phyloP scores from a whole-genome alignment of 2,329 filamentous ascomycete genomes.

The Penicillium sp. region DNA sequence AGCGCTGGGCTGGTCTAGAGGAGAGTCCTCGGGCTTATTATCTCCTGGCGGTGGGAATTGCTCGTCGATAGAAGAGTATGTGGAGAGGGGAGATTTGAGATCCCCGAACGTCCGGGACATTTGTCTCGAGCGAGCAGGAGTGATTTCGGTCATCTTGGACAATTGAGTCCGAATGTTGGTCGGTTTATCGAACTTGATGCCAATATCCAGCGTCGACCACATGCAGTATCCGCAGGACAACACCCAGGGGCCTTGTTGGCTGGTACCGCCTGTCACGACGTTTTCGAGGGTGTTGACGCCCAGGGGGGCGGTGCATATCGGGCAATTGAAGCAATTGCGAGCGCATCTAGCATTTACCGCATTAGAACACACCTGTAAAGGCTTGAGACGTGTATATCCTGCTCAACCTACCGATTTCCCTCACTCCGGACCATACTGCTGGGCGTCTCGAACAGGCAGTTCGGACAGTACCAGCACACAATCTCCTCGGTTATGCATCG shows the following conservation, averaged over 20 bases:
- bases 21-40: too few relatives aligned
- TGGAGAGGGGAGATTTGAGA: slow-evolving; percentile 33
- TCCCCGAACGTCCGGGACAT: slow-evolving; percentile 33
- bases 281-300: slow-evolving; percentile 63
- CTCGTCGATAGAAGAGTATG: slow-evolving; percentile 30
- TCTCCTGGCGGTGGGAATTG: too few relatives aligned
- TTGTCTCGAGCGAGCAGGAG: slow-evolving; percentile 27
- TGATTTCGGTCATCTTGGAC: slow-evolving; percentile 53
- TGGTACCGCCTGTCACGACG: slow-evolving; percentile 34
- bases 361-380: slow-evolving; percentile 7
- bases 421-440: slow-evolving; percentile 87
- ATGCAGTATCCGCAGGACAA: slow-evolving; percentile 83
- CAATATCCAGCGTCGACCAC: slow-evolving; percentile 84
- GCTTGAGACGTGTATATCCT: too few relatives aligned
- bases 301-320: slow-evolving; percentile 73
- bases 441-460: slow-evolving; percentile 89
- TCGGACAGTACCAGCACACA: slow-evolving; percentile 88
- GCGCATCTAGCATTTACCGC: slow-evolving; percentile 63
- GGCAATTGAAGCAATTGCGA: slow-evolving; percentile 91
- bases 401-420: slow-evolving; percentile 80
- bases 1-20: too few relatives aligned
- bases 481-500: slow-evolving; percentile 89
- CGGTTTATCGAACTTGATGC: slow-evolving; percentile 78
- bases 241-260: slow-evolving; percentile 56
- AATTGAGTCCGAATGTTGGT: slow-evolving; percentile 79